Evolutionary conservation across 305 asterid species (phyloP), one percentile per base, ranked within the genome.

Genomic region (Fraxinus albicans): DNA sequence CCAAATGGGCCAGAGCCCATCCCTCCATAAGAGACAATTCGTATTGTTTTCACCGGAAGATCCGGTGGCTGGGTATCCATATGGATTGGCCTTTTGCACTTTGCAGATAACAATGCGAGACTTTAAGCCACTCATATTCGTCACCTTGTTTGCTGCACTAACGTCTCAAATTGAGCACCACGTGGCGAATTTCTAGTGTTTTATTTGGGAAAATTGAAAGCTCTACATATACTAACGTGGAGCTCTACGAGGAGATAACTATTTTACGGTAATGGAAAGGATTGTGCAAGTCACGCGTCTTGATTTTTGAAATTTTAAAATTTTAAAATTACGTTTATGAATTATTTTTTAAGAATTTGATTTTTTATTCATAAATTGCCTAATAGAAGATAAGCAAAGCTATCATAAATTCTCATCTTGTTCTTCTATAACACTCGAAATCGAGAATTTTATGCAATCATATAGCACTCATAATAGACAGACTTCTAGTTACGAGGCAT

Each of bases 41-140:
- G 36, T 79, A 21, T 23, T 31, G 50, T 5, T 25, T 25, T 73
- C 13, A 77, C 86, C 79, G 85, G 78, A 75, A 81, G 82, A 69
- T 44, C 84, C 84, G 82, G 89, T 86, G 44, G 55, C 35, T 80
- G n/a, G 83, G 80, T 47, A 70, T 47, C 38, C 76, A 38, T 47
- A 13, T 15, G 58, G 58, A 15, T 47, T 47, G 53, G 53, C 58
- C 19, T 13, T 47, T 3, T 47, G 58, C n/a, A 44, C n/a, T 50
- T 44, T 77, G 79, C 76, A 72, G 58, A 58, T 21, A 6, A 4
- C 40, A 36, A 69, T 23, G 19, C 53, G 47, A 67, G 79, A 77
- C 76, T 74, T 81, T 6, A 35, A 65, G 79, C 88, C 88, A 81
- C 84, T 53, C 84, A 29, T 85, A 2, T 85, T 78, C 76, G 81